Percentiles rank a stretch among this genome's conserved stretches.
Evolutionary conservation across 495 filamentous ascomycete species (phyloP).

Genomic region (Elaphomyces granulatus): DNA sequence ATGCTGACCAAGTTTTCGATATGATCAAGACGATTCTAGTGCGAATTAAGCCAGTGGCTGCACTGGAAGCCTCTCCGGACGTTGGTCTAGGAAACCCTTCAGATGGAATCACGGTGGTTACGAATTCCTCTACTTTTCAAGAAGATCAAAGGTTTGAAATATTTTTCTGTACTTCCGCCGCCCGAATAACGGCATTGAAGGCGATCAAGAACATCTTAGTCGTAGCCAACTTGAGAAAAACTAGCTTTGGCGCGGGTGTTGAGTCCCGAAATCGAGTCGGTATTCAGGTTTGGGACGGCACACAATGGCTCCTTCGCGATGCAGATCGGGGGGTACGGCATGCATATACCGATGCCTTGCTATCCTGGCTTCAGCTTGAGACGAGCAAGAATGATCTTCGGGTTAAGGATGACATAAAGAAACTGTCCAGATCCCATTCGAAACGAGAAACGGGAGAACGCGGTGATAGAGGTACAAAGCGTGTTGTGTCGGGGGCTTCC

Average conservation of each 20-base stretch:
- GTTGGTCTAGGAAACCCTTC: conserved; percentile 7
- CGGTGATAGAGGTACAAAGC: conserved; percentile 35
- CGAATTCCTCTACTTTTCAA: conserved; percentile 26
- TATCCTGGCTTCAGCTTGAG: conserved; percentile 70
- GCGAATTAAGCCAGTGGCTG: conserved; percentile 52
- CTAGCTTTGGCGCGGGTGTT: conserved; percentile 42
- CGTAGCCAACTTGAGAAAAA: conserved; percentile 55
- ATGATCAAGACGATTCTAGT: conserved; percentile 70
- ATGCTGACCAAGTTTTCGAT: conserved; percentile 82
- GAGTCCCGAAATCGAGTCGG: conserved; percentile 59
- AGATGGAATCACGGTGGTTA: conserved; percentile 20
- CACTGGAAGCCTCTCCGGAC: conserved; percentile 20
- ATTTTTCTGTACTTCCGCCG: conserved; percentile 60
- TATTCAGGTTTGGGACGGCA: conserved; percentile 77
- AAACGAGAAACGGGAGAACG: conserved; percentile 20
- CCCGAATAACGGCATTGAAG: conserved; percentile 61
- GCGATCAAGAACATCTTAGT: conserved; percentile 66
- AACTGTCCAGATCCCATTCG: conserved; percentile 19
- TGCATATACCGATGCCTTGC: conserved; percentile 68
- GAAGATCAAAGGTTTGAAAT: conserved; percentile 38
- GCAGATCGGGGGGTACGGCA: conserved; percentile 58
- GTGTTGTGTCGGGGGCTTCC: conserved; percentile 56
- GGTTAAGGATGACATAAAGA: conserved; percentile 41
- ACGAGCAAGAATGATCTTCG: conserved; percentile 52
- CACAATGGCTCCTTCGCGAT: conserved; percentile 76